Evolutionary conservation across 495 filamentous ascomycete species (phyloP).

Genomic region (Lichina pygmaea): DNA sequence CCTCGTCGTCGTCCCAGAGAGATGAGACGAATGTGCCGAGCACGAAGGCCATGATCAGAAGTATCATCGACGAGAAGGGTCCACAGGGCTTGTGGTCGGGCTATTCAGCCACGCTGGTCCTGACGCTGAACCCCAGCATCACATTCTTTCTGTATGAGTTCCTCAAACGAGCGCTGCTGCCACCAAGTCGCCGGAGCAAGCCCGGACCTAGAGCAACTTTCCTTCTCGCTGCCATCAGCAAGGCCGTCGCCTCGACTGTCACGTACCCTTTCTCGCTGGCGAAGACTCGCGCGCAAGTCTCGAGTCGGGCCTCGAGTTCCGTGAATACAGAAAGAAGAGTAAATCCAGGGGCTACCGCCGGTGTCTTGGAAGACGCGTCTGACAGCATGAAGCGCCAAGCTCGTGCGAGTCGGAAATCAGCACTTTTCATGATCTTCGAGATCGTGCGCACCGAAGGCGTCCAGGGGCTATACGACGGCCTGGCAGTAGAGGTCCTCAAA

Average conservation of each 20-base stretch:
- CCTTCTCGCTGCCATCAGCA: conserved; percentile 55
- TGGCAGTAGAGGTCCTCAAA: conserved; percentile 51
- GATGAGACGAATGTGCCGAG: conserved; percentile 13
- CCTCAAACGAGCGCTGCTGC: conserved; percentile 30
- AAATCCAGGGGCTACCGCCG: neutral
- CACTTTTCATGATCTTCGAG: neutral
- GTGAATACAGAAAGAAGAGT: neutral
- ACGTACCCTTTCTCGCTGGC: conserved; percentile 77
- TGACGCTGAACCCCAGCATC: conserved; percentile 67
- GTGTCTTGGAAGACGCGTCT: neutral
- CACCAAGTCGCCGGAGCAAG: conserved; percentile 20
- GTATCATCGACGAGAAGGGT: conserved; percentile 46
- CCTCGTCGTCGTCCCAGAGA: conserved; percentile 3
- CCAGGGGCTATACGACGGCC: conserved; percentile 45
- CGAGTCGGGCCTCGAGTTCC: neutral
- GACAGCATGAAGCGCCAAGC: neutral
- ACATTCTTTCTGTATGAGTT: conserved; percentile 64
- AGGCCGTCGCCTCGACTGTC: conserved; percentile 47
- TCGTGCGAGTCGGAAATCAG: neutral
- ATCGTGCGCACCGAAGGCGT: conserved; percentile 6
- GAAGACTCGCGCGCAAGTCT: conserved; percentile 42
- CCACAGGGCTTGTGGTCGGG: conserved; percentile 69
- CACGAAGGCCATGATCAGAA: conserved; percentile 25
- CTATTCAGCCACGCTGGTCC: conserved; percentile 51
- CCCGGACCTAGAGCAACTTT: conserved; percentile 29